Evolutionary conservation across 768 basidiomycete genomes (phyloP).

Genomic region (Boletus sp.): DNA sequence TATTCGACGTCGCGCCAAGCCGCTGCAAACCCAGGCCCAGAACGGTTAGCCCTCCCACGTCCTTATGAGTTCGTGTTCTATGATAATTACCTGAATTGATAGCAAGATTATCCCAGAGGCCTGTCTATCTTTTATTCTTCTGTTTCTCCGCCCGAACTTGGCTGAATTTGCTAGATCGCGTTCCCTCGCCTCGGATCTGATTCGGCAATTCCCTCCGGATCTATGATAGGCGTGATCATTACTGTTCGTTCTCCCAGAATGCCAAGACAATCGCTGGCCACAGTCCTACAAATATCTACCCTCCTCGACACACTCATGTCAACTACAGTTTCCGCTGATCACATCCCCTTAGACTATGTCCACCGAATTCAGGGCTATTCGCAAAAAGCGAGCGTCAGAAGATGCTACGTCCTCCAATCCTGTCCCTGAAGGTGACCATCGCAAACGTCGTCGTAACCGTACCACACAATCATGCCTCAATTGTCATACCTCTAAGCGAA

Average conservation of each 20-base stretch:
- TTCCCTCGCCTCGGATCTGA: slow-evolving; percentile 6
- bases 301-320: slow-evolving; percentile 1
- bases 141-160: slow-evolving; percentile 8
- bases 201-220: slow-evolving; percentile 10
- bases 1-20: slow-evolving; percentile 9
- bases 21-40: neutral
- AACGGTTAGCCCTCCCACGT: slow-evolving; percentile 22
- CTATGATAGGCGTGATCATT: slow-evolving; percentile 4
- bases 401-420: slow-evolving; percentile 26
- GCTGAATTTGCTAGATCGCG: slow-evolving; percentile 14
- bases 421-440: slow-evolving; percentile 50
- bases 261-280: slow-evolving; percentile 23
- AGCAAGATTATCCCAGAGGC: slow-evolving; percentile 15
- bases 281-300: slow-evolving; percentile 29
- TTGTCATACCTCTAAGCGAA: slow-evolving; percentile 71
- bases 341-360: slow-evolving; percentile 29
- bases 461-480: slow-evolving; percentile 74
- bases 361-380: slow-evolving; percentile 21
- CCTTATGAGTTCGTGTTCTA: slow-evolving; percentile 17
- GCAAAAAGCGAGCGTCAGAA: slow-evolving; percentile 32
- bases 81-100: slow-evolving; percentile 12
- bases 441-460: slow-evolving; percentile 65
- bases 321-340: slow-evolving; percentile 1
- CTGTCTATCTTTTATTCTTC: slow-evolving; percentile 9
- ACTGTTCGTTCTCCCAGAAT: slow-evolving; percentile 1